phyloP scores from a whole-genome alignment of 2,329 filamentous ascomycete species.

The Lachnellula arida region DNA sequence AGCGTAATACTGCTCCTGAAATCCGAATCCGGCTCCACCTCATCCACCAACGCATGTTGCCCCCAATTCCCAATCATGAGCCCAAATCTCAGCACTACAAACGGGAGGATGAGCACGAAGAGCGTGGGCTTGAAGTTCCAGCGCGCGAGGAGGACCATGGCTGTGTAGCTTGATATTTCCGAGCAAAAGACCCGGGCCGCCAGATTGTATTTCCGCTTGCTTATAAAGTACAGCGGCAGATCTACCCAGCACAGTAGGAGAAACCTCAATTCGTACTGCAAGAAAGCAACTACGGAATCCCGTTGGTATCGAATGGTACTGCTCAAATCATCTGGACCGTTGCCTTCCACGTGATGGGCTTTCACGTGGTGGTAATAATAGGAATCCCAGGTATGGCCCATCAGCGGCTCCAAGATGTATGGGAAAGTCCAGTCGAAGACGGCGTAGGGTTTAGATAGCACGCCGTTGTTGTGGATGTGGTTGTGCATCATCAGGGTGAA shows the following conservation, averaged over 20 bases:
- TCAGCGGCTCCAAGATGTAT: slow-evolving; percentile 68
- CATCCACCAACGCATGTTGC: slow-evolving; percentile 77
- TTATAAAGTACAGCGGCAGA: slow-evolving; percentile 67
- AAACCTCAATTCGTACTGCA: slow-evolving; percentile 70
- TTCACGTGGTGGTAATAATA: slow-evolving; percentile 86
- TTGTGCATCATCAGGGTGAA: slow-evolving; percentile 83
- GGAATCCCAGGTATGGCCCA: slow-evolving; percentile 81
- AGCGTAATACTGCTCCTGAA: slow-evolving; percentile 75
- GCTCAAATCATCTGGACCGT: slow-evolving; percentile 70
- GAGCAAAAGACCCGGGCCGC: slow-evolving; percentile 55
- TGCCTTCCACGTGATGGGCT: slow-evolving; percentile 78
- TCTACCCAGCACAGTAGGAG: slow-evolving; percentile 71
- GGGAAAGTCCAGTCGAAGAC: slow-evolving; percentile 63
- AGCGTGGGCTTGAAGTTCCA: slow-evolving; percentile 46
- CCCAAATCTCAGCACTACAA: slow-evolving; percentile 61
- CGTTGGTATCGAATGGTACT: slow-evolving; percentile 74
- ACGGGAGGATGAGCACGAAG: slow-evolving; percentile 63
- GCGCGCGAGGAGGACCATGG: slow-evolving; percentile 49
- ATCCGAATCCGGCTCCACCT: slow-evolving; percentile 69
- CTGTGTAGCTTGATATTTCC: slow-evolving; percentile 55
- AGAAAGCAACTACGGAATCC: slow-evolving; percentile 60
- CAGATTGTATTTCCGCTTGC: slow-evolving; percentile 51
- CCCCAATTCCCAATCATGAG: slow-evolving; percentile 84
- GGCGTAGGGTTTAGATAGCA: slow-evolving; percentile 52
- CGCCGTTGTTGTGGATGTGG: slow-evolving; percentile 73